phyloP scores from a whole-genome alignment of 1,139 yeast genomes.

The Yamadazyma triangularis region DNA sequence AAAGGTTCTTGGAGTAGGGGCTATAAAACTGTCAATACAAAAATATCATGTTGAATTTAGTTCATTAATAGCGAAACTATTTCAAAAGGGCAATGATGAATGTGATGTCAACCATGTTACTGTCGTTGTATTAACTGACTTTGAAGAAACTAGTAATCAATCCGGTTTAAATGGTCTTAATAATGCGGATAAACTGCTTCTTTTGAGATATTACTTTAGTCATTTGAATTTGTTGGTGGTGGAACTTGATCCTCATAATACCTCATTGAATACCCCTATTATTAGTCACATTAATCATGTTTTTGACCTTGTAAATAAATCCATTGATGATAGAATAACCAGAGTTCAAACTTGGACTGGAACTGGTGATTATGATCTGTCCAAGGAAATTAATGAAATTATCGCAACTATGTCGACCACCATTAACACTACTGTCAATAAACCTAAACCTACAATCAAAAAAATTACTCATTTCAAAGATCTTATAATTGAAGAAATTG shows the following conservation, averaged over 20 bases:
- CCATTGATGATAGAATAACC: conserved; percentile 36
- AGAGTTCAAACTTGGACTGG: conserved; percentile 60
- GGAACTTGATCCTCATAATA: conserved; percentile 9
- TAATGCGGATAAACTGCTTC: conserved; percentile 24
- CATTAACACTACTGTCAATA: conserved; percentile 22
- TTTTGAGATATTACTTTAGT: conserved; percentile 36
- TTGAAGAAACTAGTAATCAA: conserved; percentile 9
- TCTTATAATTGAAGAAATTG: conserved; percentile 32
- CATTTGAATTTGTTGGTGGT: conserved; percentile 39
- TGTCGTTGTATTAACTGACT: conserved; percentile 21
- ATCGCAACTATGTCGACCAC: conserved; percentile 33
- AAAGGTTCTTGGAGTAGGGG: not conserved
- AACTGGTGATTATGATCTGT: conserved; percentile 15
- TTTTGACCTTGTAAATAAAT: conserved; percentile 21
- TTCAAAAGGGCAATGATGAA: conserved; percentile 32
- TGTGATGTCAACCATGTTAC: conserved; percentile 32
- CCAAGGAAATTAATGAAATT: conserved; percentile 17
- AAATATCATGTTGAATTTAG: conserved; percentile 3
- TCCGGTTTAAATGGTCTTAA: conserved; percentile 12
- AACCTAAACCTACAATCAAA: conserved; percentile 17
- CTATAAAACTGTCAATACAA: not conserved
- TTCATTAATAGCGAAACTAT: conserved; percentile 20
- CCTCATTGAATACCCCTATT: not conserved
- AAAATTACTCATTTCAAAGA: conserved; percentile 22
- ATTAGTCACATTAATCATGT: conserved; percentile 20